phyloP scores from a whole-genome alignment of 768 basidiomycete genomes.

The Mycena haematopus region DNA sequence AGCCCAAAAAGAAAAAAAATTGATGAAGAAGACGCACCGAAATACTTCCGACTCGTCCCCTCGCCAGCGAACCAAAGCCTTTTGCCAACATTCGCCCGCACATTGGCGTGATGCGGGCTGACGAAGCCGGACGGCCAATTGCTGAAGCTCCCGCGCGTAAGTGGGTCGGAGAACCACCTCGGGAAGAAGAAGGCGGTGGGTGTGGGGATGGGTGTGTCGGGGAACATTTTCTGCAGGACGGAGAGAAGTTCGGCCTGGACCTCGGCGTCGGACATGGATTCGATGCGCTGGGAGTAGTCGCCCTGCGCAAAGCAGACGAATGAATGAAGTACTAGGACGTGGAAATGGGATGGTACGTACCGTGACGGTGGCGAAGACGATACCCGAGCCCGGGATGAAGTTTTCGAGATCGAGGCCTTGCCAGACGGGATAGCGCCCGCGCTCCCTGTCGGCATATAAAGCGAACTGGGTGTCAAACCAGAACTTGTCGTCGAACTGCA shows the following conservation, averaged over 20 bases:
- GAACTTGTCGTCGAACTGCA: constrained; percentile 67
- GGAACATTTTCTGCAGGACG: constrained; percentile 67
- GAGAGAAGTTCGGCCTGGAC: constrained; percentile 60
- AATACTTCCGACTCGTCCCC: constrained; percentile 62
- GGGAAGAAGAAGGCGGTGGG: constrained; percentile 63
- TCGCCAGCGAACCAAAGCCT: constrained; percentile 71
- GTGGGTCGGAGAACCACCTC: constrained; percentile 59
- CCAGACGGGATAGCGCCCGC: constrained; percentile 73
- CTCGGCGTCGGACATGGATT: constrained; percentile 52
- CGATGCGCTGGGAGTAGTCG: constrained; percentile 65
- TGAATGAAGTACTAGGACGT: not conserved
- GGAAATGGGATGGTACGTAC: constrained; percentile 31
- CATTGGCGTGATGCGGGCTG: constrained; percentile 57
- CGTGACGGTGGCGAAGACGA: constrained; percentile 60
- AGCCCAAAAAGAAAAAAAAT: too few relatives aligned
- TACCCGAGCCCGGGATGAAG: constrained; percentile 67
- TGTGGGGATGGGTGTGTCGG: constrained; percentile 56
- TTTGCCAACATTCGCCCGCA: constrained; percentile 57
- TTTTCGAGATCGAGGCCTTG: constrained; percentile 63
- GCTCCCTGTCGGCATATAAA: constrained; percentile 61
- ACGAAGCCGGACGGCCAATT: constrained; percentile 74
- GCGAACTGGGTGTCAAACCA: constrained; percentile 60
- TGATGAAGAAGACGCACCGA: too few relatives aligned
- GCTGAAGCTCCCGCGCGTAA: constrained; percentile 67
- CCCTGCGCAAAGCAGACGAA: constrained; percentile 46